These are phyloP conservation scores for Fusarium mangiferae DNA, from an alignment of 2,329 filamentous ascomycete genomes.

Conservation along the genomic window DNA sequence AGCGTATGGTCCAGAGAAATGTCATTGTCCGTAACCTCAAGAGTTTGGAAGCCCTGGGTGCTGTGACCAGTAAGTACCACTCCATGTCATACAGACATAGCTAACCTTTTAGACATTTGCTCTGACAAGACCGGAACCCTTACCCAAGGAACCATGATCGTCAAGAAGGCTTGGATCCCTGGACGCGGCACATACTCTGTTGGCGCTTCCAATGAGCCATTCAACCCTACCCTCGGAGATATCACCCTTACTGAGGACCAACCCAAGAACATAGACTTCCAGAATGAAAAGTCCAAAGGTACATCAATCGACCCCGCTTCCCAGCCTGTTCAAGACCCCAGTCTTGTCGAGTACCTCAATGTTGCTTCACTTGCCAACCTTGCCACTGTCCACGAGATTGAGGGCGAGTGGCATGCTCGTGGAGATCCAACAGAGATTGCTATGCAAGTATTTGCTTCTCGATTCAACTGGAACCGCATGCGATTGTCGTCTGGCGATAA, in stretches of 20 bases:
- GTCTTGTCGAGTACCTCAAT: conserved; percentile 67
- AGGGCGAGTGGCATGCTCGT: conserved; percentile 68
- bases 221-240: conserved; percentile 65
- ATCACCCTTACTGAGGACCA: conserved; percentile 53
- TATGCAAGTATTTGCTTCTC: conserved; percentile 77
- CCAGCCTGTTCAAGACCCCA: conserved; percentile 56
- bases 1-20: conserved; percentile 62
- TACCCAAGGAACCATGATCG: conserved; percentile 64
- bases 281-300: conserved; percentile 41
- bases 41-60: conserved; percentile 67
- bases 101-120: conserved; percentile 57
- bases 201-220: conserved; percentile 62
- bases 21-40: conserved; percentile 64
- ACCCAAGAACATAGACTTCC: conserved; percentile 50
- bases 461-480: conserved; percentile 71
- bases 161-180: conserved; percentile 63
- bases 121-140: conserved; percentile 68
- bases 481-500: conserved; percentile 60
- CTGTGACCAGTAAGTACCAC: conserved; percentile 55
- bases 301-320: conserved; percentile 41
- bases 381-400: conserved; percentile 67
- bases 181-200: conserved; percentile 59
- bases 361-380: conserved; percentile 74
- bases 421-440: conserved; percentile 76
- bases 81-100: neutral